Base-by-base conservation (phyloP, 2,329 filamentous ascomycete species). In the Ascocoryne sarcoides region DNA sequence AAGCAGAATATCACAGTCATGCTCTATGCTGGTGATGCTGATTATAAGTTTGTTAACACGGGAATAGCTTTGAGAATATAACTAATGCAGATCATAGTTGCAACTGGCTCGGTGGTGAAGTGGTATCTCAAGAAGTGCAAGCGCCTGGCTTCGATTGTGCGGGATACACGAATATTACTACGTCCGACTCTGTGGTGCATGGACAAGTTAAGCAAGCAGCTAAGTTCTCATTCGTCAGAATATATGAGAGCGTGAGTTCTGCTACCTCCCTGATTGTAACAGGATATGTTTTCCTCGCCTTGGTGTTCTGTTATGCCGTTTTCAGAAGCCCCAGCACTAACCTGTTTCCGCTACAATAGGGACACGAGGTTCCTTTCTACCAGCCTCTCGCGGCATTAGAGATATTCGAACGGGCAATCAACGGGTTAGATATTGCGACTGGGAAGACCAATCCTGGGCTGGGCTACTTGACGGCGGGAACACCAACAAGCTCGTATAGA, bases 201-300 rank as follows among this genome's bases (percentile, higher is more conserved):
- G 85, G 84, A 5, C 73, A 76, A 46, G 83, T 86, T 0, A 75
- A 84, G 10, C 84, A 90, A 61, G 82, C 75, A 48, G 83, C 79
- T 7, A 85, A 84, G 50, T 72, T 83, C 44, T 75, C 70, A 18
- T 83, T 83, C 55, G 73, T 73, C 26, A 68, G 79, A 8, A 67
- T 83, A 37, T 82, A 77, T 58, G 72, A 82, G 48, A 68, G 76
- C 17, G 43, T 26, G 7, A 18, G 16, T 36, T 19, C 9, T 10
- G 4, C 10, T 14, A 8, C 12, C 12, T 21, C 34, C 16, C 32
- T 17, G 8, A 10, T 9, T 17, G 8, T 8, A 19, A 19, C 9
- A 4, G 4, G 32, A 10, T 9, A 35, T 12, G 7, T 12, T 26
- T 26, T n/a, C n/a, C n/a, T n/a, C n/a, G n/a, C n/a, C n/a, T n/a